Evolutionary conservation across 2,329 filamentous ascomycete genomes (phyloP), one percentile per base, ranked within the genome.

Genomic region (Paraconiothyrium brasiliense): DNA sequence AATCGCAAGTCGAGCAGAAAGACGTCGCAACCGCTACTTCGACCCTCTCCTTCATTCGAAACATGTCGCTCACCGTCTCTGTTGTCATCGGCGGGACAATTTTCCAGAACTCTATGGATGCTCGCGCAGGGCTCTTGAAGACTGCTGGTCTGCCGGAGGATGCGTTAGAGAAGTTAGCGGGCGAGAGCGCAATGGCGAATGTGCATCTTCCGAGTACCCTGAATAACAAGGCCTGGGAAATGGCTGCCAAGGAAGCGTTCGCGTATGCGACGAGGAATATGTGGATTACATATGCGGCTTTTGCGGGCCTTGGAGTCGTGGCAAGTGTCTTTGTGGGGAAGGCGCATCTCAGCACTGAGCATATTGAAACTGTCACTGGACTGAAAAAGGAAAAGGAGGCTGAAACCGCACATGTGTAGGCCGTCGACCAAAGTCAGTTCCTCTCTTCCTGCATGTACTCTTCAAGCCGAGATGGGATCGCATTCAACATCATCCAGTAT

Each of bases 31-130:
- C 82, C 0, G 85, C 85, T 0, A 87, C 84, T 0, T 82, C 84
- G 0, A 85, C 85, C 0, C 74, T 86, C 4, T 80, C 79, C 0
- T 85, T 87, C 62, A 67, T 81, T 13, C 77, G 81, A 7, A 80
- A 78, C 47, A 68, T 85, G 6, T 80, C 80, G 0, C 79, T 82
- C 0, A 77, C 83, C 0, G 79, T 84, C 39, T 83, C 81, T 0
- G 78, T 85, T 10, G 82, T 86, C 1, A 74, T 85, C 4, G 83
- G 83, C 10, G 80, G 82, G 1, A 83, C 84, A 0, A 80, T 86
- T 4, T 84, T 86, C 62, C 82, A 85, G 58, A 85, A 85, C 65
- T 82, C 85, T 51, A 91, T 93, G 88, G 79, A 87, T 64, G 81
- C 78, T 54, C 84, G 86, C 64, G 80, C 81, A 11, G 71, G 77